Evolutionary conservation across 1,284 basidiomycete genomes (phyloP).

Genomic region (Boletus sp.): DNA sequence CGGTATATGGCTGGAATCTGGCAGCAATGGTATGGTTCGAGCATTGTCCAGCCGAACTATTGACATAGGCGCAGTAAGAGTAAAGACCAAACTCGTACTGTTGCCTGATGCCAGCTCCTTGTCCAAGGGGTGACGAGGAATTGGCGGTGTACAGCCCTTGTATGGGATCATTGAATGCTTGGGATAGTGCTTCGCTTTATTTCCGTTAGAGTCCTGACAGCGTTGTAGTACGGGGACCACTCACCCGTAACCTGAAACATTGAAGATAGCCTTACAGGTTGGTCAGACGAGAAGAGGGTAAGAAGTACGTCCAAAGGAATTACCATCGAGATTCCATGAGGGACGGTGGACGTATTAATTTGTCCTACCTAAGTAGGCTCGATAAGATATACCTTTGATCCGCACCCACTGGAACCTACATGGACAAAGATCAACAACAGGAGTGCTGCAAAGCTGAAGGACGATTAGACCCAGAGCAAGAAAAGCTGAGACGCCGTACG

Average conservation of each 20-base stretch:
- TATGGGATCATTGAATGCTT: conserved; percentile 55
- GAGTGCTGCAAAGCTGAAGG: conserved; percentile 55
- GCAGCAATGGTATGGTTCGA: conserved; percentile 56
- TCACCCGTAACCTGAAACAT: conserved; percentile 67
- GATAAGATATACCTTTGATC: conserved; percentile 33
- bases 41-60: conserved; percentile 57
- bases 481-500: conserved; percentile 43
- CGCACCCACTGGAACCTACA: conserved; percentile 41
- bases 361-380: conserved; percentile 60
- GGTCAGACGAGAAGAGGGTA: conserved; percentile 15
- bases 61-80: conserved; percentile 68
- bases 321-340: conserved; percentile 71
- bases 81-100: conserved; percentile 75
- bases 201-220: conserved; percentile 12
- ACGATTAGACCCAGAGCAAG: conserved; percentile 24
- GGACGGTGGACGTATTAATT: conserved; percentile 70
- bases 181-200: conserved; percentile 47
- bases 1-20: conserved; percentile 57
- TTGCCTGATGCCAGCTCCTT: conserved; percentile 58
- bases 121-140: conserved; percentile 56
- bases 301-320: conserved; percentile 13
- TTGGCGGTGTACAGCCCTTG: conserved; percentile 66
- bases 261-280: conserved; percentile 54
- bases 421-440: conserved; percentile 76
- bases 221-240: conserved; percentile 21